These are phyloP conservation scores for Mimosa pudica DNA, from an alignment of 306 rosid species.

Conservation along the genomic window DNA sequence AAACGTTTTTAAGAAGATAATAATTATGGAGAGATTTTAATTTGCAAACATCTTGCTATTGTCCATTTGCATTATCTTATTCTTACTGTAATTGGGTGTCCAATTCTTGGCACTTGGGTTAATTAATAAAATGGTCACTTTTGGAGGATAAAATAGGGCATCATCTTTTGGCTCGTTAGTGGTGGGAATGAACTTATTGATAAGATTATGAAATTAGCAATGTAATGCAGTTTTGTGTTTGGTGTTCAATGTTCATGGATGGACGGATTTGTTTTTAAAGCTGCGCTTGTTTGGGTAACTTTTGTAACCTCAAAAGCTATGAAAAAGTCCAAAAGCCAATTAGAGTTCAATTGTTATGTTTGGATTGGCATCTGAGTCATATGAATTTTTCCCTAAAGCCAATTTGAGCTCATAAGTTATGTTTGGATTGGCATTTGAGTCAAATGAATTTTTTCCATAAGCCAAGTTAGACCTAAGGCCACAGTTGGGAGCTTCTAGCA, in stretches of 20 bases:
- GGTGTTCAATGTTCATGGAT: neutral
- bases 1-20: neutral
- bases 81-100: neutral
- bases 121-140: neutral
- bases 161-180: neutral
- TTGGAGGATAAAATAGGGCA: neutral
- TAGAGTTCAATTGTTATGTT: too few relatives aligned
- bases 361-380: too few relatives aligned
- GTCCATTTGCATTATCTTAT: neutral
- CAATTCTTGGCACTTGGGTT: neutral
- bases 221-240: neutral
- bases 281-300: neutral
- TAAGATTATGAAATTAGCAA: neutral
- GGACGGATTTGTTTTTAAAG: neutral
- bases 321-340: too few relatives aligned
- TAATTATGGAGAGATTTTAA: neutral
- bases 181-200: slow-evolving; percentile 3
- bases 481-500: too few relatives aligned
- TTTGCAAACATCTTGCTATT: neutral
- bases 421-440: too few relatives aligned
- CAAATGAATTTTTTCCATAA: too few relatives aligned
- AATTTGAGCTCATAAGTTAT: too few relatives aligned
- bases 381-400: too few relatives aligned
- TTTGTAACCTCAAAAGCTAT: too few relatives aligned
- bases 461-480: too few relatives aligned